Percentiles rank a stretch among this genome's conserved stretches.
These are phyloP conservation scores for Aureobasidium sp. DNA, from an alignment of 2,329 filamentous ascomycete species.

Conservation along the genomic window DNA sequence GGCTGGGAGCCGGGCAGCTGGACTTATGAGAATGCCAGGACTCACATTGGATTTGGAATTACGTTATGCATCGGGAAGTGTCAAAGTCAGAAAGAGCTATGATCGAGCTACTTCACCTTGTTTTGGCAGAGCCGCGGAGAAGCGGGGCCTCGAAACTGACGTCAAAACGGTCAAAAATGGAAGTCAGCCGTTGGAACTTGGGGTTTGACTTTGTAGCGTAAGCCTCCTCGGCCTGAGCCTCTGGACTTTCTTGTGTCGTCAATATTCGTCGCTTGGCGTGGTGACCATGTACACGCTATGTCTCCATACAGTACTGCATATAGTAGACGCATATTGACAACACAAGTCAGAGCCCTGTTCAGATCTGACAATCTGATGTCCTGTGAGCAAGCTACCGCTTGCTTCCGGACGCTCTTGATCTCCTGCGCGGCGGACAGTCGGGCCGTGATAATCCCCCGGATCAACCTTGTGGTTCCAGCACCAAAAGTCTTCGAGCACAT, in stretches of 20 bases:
- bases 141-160: slow-evolving; percentile 1
- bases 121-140: background rate
- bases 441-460: too few relatives aligned
- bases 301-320: too few relatives aligned
- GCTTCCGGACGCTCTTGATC: background rate
- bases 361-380: too few relatives aligned
- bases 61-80: background rate
- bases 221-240: background rate
- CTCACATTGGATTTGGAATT: background rate
- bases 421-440: background rate
- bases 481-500: too few relatives aligned
- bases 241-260: background rate
- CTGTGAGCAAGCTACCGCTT: background rate
- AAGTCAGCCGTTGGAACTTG: background rate
- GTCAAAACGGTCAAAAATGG: background rate
- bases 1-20: background rate
- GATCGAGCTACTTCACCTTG: background rate
- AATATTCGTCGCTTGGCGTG: background rate
- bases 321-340: too few relatives aligned
- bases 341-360: too few relatives aligned
- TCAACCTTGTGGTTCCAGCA: background rate
- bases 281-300: background rate
- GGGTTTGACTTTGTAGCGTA: background rate
- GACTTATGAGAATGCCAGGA: background rate
- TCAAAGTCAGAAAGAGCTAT: background rate